Base-by-base conservation (phyloP, 2,329 filamentous ascomycete genomes). In the Exophiala oligosperma region DNA sequence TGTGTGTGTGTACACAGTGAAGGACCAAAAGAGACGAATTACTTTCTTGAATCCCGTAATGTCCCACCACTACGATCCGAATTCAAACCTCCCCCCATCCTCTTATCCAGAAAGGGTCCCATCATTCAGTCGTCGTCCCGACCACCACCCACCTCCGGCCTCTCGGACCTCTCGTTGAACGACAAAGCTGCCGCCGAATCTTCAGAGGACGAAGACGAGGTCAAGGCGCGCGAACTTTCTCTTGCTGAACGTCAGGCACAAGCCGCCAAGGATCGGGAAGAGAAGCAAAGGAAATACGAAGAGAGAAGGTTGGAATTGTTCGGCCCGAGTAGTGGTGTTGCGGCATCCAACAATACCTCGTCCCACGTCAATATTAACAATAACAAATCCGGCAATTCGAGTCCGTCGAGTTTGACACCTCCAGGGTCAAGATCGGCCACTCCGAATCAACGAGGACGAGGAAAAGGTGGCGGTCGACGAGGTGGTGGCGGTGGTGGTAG, bases 221-320 rank as follows among this genome's bases (percentile, higher is more conserved):
- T 77, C 54, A 85, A 84, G 70, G 83, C 84, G 62, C 78, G 81
- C 21, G 85, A 86, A 66, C 83, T 85, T 44, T 89, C 85, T 0
- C 83, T 88, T 2, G 90, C 93, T 67, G 89, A 96, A 76, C 83
- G 92, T 35, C 86, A 89, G 61, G 84, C 86, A 24, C 89, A 89
- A 69, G 90, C 92, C 53, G 85, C 91, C 71, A 82, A 84, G 49
- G 91, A 96, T 67, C 84, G 86, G 8, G 92, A 95, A 70, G 92
- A 96, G 76, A 96, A 94, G 77, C 90, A 96, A 77, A 86, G 86
- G 56, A 89, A 89, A 60, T 97, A 97, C 71, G 90, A 95, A 61
- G 92, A 96, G 76, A 90, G 87, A 4, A 83, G 93, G 29, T 91
- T 93, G 67, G 89, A 92, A 71, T 87, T 97, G 55, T 93, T 97